A percentile compares a stretch with the other conserved stretches of the same genome.
Conservation (phyloP, 2,329 filamentous ascomycete genomes). For the Penicillium paneum region DNA sequence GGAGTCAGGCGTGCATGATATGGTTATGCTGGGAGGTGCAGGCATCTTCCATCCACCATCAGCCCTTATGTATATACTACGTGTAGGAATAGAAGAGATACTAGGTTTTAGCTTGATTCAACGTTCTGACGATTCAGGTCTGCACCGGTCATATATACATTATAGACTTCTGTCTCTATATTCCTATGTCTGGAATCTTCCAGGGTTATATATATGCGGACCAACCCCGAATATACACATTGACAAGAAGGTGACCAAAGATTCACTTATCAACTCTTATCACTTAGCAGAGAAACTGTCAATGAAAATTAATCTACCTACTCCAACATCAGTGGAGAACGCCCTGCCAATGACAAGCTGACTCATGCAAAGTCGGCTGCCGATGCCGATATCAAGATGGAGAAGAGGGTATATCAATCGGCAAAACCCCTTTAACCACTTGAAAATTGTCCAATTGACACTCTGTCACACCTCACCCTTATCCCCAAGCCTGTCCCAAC, state of each 20-base stretch:
- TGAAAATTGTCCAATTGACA: neutral
- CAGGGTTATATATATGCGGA: neutral
- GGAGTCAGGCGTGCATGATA: neutral
- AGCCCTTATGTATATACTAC: conserved; percentile 15
- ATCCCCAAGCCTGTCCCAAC: neutral
- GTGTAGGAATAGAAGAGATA: conserved; percentile 1
- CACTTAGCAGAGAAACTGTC: neutral
- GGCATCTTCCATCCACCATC: conserved; percentile 16
- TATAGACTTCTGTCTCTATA: neutral
- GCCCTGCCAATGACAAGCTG: conserved; percentile 22
- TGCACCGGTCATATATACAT: too few relatives aligned
- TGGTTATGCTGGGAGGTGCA: conserved; percentile 13
- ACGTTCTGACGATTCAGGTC: neutral
- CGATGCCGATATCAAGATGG: neutral
- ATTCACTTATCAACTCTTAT: neutral
- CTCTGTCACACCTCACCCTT: neutral
- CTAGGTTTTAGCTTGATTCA: neutral
- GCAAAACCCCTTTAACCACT: neutral
- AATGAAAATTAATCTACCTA: neutral
- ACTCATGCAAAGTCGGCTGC: conserved; percentile 12
- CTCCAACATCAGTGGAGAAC: conserved; percentile 8
- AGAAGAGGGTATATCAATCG: conserved; percentile 2
- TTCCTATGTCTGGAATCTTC: neutral
- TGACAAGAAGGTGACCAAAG: neutral
- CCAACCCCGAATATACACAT: neutral